Evolutionary conservation across 2,329 filamentous ascomycete species (phyloP).

Genomic region (Ceratocystis destructans): DNA sequence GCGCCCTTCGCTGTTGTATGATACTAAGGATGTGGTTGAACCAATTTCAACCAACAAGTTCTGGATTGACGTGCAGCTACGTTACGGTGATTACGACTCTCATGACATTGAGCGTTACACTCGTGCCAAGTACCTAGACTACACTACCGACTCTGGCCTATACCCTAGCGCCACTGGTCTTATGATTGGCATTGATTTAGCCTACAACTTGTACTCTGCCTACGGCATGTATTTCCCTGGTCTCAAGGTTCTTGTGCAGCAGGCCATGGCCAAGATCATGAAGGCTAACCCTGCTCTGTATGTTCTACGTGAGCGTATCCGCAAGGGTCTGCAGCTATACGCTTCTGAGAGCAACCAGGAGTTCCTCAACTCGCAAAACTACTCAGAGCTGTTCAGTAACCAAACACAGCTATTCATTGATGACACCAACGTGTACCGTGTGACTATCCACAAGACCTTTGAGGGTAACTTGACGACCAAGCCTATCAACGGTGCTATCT

Average conservation of each 20-base stretch:
- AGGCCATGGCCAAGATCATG: constrained; percentile 99
- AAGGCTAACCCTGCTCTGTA: constrained; percentile 96
- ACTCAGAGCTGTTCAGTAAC: constrained; percentile 97
- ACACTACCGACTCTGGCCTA: constrained; percentile 97
- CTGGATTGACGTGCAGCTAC: constrained; percentile 92
- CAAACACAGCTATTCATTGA: constrained; percentile 98
- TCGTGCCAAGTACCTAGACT: constrained; percentile 94
- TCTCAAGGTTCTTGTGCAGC: constrained; percentile 85
- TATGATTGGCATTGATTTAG: constrained; percentile 95
- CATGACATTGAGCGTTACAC: constrained; percentile 98
- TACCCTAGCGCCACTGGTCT: constrained; percentile 93
- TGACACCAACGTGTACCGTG: constrained; percentile 97
- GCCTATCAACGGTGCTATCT: constrained; percentile 98
- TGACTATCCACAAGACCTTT: constrained; percentile 99
- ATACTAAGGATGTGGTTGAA: constrained; percentile 92
- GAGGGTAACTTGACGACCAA: constrained; percentile 98
- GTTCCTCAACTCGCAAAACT: constrained; percentile 98
- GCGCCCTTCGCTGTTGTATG: constrained; percentile 79
- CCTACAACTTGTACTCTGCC: constrained; percentile 95
- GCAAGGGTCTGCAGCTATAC: constrained; percentile 95
- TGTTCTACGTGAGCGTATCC: constrained; percentile 90
- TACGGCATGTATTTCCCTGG: constrained; percentile 99
- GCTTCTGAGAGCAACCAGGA: constrained; percentile 98
- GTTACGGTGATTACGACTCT: constrained; percentile 96
- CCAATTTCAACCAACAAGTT: constrained; percentile 96